Base-by-base conservation (phyloP, 1,284 basidiomycete species). In the Rhodotorula sp. region DNA sequence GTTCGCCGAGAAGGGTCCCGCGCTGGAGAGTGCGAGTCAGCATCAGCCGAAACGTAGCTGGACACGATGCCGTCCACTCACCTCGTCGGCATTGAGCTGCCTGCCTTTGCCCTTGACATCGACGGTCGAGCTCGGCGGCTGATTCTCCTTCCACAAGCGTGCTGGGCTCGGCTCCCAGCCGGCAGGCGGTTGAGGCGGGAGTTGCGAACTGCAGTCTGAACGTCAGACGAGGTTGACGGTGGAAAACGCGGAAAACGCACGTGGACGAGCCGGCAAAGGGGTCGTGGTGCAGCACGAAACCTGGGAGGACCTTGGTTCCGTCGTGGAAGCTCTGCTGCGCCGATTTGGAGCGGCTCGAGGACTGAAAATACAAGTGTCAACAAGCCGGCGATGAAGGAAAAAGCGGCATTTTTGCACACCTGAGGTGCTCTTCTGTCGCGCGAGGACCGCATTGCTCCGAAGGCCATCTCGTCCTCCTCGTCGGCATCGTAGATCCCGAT, bases 141-240 rank as follows among this genome's bases (percentile, higher is more conserved):
- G 16, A 42, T 74, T 84, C 82, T 77, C 80, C 7, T 87, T 85
- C 93, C 92, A 97, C 0, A 97, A 86, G 42, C 87, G 83, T 27
- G 83, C 84, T 1, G 96, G 96, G 79, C 94, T 86, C 0, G 96
- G 91, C 73, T 84, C 86, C 96, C 96, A 98, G 23, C 87, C 90
- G 67, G 86, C 80, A 1, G 94, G 93, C 53, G 91, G 88, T 0
- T 91, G 90, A 42, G 91, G 81, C 2, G 88, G 87, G 79, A 91
- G 94, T n/a, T 58, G 64, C 7, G 68, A 72, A 3, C 73, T 76
- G 45, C 52, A 16, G 4, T 13, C 7, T 21, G n/a, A 16, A 81
- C 85, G 77, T 80, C 92, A 91, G 88, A 90, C 83, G 86, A 84
- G 74, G 93, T 90, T 69, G 90, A 0, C 90, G 52, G 52, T 14